Conservation (phyloP, 495 filamentous ascomycete genomes). For the Penicillium manginii region DNA sequence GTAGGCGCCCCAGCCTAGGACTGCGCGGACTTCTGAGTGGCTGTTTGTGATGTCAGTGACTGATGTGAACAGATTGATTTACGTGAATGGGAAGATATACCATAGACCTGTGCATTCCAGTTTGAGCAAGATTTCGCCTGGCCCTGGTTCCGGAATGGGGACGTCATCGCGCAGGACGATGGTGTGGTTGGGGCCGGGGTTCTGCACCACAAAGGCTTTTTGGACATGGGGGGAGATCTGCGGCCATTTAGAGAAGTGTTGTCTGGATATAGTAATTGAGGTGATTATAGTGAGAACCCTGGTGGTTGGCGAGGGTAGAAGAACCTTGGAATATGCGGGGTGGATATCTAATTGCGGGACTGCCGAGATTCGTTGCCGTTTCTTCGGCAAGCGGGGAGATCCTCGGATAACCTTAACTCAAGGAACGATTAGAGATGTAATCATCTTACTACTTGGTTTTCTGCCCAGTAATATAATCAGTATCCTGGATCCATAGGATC, state of each 20-base stretch:
- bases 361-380: slow-evolving; percentile 2
- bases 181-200: slow-evolving; percentile 19
- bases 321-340: neutral
- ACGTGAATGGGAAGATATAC: neutral
- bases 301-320: neutral
- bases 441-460: too few species aligned
- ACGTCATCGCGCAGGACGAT: slow-evolving; percentile 17
- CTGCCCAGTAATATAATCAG: too few species aligned
- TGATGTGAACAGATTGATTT: neutral
- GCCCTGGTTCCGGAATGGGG: slow-evolving; percentile 17
- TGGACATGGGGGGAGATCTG: slow-evolving; percentile 15
- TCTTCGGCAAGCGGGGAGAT: neutral
- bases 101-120: slow-evolving; percentile 29
- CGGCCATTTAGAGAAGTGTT: neutral
- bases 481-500: too few species aligned
- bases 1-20: slow-evolving; percentile 25
- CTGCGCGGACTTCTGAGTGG: slow-evolving; percentile 32
- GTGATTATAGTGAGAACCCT: neutral
- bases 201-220: slow-evolving; percentile 24
- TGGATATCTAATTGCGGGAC: neutral
- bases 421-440: too few species aligned
- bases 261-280: neutral
- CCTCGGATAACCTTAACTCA: slow-evolving; percentile 2
- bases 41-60: slow-evolving; percentile 3
- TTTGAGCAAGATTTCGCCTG: slow-evolving; percentile 27